These are phyloP conservation scores for Petasospora rhodanensis DNA, from an alignment of 1,139 yeast species.

Conservation along the genomic window DNA sequence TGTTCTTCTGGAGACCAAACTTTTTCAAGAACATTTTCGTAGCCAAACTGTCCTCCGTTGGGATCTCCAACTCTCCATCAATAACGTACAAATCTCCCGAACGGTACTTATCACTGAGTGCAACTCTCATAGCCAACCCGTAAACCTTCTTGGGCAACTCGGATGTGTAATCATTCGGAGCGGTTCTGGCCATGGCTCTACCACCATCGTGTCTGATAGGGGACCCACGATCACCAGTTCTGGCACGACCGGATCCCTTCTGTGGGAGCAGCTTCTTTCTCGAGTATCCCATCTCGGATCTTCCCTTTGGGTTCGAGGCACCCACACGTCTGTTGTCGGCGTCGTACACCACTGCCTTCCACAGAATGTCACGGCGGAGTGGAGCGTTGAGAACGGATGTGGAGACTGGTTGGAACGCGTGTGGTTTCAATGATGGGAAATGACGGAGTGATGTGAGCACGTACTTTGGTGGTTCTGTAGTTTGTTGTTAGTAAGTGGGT, in stretches of 20 bases:
- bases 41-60: slow-evolving; percentile 24
- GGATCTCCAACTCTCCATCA: slow-evolving; percentile 43
- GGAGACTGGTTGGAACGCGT: slow-evolving; percentile 70
- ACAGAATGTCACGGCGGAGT: slow-evolving; percentile 81
- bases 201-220: slow-evolving; percentile 91
- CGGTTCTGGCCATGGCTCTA: slow-evolving; percentile 82
- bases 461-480: slow-evolving; percentile 57
- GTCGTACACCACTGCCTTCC: slow-evolving; percentile 94
- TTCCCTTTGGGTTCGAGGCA: slow-evolving; percentile 77
- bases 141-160: slow-evolving; percentile 75
- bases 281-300: slow-evolving; percentile 83
- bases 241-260: slow-evolving; percentile 92
- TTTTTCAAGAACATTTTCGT: slow-evolving; percentile 44
- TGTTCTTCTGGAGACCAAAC: slow-evolving; percentile 51
- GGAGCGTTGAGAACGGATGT: slow-evolving; percentile 64
- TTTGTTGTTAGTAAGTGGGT: slow-evolving; percentile 4
- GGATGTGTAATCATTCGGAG: slow-evolving; percentile 88
- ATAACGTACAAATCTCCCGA: slow-evolving; percentile 67
- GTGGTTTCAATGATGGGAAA: slow-evolving; percentile 90
- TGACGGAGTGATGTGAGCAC: slow-evolving; percentile 77
- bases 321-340: slow-evolving; percentile 89
- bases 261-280: slow-evolving; percentile 81
- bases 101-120: slow-evolving; percentile 76
- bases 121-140: slow-evolving; percentile 70
- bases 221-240: slow-evolving; percentile 94